These are phyloP conservation scores for Psilocybe mexicana DNA, from an alignment of 1,284 basidiomycete genomes.

Conservation along the genomic window DNA sequence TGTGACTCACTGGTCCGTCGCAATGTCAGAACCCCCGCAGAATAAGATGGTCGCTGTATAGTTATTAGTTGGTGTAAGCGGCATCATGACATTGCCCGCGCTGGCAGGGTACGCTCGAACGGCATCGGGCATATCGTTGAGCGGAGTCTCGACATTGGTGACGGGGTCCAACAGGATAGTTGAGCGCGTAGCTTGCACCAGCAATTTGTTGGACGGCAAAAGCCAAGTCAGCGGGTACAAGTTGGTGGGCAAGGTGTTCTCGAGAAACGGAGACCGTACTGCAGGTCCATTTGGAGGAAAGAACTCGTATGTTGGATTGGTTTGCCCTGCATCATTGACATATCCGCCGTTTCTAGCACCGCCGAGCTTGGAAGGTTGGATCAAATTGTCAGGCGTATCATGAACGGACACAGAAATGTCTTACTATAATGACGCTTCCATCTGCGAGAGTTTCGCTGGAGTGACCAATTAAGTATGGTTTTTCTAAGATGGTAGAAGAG, in stretches of 20 bases:
- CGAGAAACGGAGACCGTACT: conserved; percentile 50
- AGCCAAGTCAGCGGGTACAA: conserved; percentile 61
- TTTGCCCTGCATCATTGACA: conserved; percentile 57
- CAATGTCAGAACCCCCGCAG: conserved; percentile 80
- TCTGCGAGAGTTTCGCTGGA: conserved; percentile 40
- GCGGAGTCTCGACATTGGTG: conserved; percentile 55
- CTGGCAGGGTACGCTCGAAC: conserved; percentile 69
- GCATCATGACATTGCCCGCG: conserved; percentile 84
- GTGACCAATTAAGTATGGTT: neutral
- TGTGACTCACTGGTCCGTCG: conserved; percentile 45
- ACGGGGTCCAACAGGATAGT: conserved; percentile 70
- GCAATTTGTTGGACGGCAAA: conserved; percentile 51
- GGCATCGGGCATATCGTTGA: conserved; percentile 66
- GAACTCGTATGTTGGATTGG: conserved; percentile 76
- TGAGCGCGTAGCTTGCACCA: conserved; percentile 62
- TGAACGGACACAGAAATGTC: neutral
- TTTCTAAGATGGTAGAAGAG: neutral
- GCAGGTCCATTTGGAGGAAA: conserved; percentile 60
- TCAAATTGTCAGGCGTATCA: conserved; percentile 10
- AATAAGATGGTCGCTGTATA: conserved; percentile 86
- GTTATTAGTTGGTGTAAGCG: conserved; percentile 83
- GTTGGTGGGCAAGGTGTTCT: conserved; percentile 57
- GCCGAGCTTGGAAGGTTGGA: conserved; percentile 45
- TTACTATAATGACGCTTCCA: conserved; percentile 39
- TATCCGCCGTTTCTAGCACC: conserved; percentile 71